These are phyloP conservation scores for Cubamyces lactineus DNA, from an alignment of 768 basidiomycete species.

Conservation along the genomic window DNA sequence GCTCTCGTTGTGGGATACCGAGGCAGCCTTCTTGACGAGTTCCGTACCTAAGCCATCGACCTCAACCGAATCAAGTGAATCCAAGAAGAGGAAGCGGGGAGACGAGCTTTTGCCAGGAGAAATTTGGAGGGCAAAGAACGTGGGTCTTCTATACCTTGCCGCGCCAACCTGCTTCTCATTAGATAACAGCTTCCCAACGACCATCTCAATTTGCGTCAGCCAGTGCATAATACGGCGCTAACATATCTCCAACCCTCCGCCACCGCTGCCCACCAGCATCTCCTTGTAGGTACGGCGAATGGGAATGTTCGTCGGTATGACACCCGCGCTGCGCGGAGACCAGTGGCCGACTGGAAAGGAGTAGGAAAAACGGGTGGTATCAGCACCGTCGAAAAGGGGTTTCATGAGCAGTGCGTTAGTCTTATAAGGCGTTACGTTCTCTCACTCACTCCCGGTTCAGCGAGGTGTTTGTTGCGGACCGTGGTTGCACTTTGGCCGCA, in stretches of 20 bases:
- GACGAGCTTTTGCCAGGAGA: constrained; percentile 70
- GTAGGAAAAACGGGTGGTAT: constrained; percentile 66
- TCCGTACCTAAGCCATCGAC: constrained; percentile 25
- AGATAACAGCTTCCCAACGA: constrained; percentile 68
- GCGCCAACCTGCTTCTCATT: background rate
- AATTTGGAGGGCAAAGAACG: constrained; percentile 85
- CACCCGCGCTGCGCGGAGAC: constrained; percentile 66
- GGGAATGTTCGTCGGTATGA: constrained; percentile 82
- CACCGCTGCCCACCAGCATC: constrained; percentile 44
- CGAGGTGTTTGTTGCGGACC: constrained; percentile 71
- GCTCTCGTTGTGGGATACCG: constrained; percentile 77
- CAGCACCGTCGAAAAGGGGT: constrained; percentile 58
- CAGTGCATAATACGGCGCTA: constrained; percentile 74
- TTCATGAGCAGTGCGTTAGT: constrained; percentile 61
- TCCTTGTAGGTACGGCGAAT: constrained; percentile 72
- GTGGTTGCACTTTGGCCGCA: constrained; percentile 62
- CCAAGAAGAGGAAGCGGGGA: constrained; percentile 62
- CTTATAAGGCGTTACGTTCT: background rate
- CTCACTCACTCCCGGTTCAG: constrained; percentile 40
- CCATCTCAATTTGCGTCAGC: constrained; percentile 71
- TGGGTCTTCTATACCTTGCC: constrained; percentile 33
- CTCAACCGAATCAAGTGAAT: constrained; percentile 22
- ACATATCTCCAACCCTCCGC: constrained; percentile 53
- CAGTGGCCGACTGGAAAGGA: constrained; percentile 67
- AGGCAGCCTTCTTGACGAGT: constrained; percentile 49